These are phyloP conservation scores for Colletotrichum sp. DNA, from an alignment of 2,329 filamentous ascomycete genomes.

Conservation along the genomic window DNA sequence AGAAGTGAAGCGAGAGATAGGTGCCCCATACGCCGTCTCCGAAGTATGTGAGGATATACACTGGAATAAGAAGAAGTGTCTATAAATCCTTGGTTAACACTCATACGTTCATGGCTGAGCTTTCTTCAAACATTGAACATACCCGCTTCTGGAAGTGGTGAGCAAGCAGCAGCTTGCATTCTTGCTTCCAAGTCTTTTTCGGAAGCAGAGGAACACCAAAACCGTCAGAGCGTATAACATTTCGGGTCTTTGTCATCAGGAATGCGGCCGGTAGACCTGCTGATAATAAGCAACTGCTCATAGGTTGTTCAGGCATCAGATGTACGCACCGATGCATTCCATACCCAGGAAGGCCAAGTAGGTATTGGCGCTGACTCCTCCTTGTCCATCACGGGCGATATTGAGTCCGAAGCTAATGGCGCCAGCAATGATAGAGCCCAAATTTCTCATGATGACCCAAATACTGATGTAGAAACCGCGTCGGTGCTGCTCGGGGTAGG, in stretches of 20 bases:
- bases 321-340: not conserved
- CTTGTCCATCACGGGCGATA: not conserved
- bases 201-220: not conserved
- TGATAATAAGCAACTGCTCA: not conserved
- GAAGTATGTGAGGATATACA: not conserved
- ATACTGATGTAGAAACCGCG: not conserved
- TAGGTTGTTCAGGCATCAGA: not conserved
- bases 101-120: not conserved
- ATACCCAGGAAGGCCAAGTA: not conserved
- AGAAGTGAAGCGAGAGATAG: not conserved
- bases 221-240: not conserved
- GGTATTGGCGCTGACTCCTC: not conserved
- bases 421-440: not conserved
- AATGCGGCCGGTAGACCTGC: not conserved
- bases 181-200: not conserved
- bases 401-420: not conserved
- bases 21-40: not conserved
- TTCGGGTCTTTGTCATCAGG: not conserved
- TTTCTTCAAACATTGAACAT: not conserved
- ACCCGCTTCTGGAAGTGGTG: not conserved
- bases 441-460: not conserved
- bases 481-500: not conserved
- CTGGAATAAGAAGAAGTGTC: not conserved
- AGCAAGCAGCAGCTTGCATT: not conserved
- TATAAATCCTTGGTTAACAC: not conserved